Base-by-base conservation (phyloP, 176 grass and related monocot species). In the Musa troglodytarum region DNA sequence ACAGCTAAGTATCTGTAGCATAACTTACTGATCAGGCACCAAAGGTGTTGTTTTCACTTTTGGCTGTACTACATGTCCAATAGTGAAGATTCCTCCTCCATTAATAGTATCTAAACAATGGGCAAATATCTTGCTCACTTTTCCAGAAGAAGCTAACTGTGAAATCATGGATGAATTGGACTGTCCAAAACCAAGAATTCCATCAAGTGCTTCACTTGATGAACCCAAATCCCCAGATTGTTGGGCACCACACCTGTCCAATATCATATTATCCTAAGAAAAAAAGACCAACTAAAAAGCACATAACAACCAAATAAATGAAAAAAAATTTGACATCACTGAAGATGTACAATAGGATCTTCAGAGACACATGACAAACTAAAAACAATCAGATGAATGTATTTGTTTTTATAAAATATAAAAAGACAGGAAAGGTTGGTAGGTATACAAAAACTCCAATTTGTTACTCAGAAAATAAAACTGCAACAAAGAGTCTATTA, bases 181-280 rank as follows among this genome's bases (percentile, higher is more conserved):
- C 71, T 97, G 94, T 22, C 94, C 94, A 65, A 97, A 97, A 74
- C 94, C 94, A 64, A 97, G 82, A 81, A 97, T 97, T 72, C 94
- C 94, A 59, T 97, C 94, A 53, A 97, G 86, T 1, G 94, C 94
- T 85, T 87, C 80, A 49, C 1, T 80, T 5, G 90, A 82, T 28
- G 90, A 89, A 43, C 88, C 90, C 79, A 97, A 73, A 84, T 85
- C 90, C 67, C 94, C 94, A 83, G 85, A 88, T 52, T 91, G 86
- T 75, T 97, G 80, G 28, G 90, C 88, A 26, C 94, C 90, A 50
- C 94, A 97, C 77, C 94, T 97, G 26, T 43, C 74, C 71, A 82
- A 19, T 34, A 63, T 49, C 10, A 63, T 13, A 72, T 63, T 25
- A 43, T 68, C 69, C 61, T 43, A 43, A 28, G 34, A 77, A 74